Evolutionary conservation across 371 early-diverging fungal species (phyloP), one percentile per base, ranked within the genome.

Genomic region (Apophysomyces elegans): DNA sequence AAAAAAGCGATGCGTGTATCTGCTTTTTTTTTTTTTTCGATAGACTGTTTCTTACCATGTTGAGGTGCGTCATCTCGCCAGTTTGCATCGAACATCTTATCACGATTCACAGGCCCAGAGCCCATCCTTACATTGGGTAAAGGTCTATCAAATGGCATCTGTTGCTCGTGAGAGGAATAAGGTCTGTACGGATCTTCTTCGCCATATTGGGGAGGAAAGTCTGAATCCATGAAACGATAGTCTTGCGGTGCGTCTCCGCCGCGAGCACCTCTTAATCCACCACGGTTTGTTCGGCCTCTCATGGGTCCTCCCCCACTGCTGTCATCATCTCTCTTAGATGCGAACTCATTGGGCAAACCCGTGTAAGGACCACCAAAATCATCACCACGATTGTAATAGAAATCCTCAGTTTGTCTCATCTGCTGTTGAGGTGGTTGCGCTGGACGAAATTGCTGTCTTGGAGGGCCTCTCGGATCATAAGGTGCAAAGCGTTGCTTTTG

Each of bases 151-250:
- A 50, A 50, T 50, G 54, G 54, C 54, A 50, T 50, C 21, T 50
- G 54, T 50, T 50, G 54, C 21, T 50, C 54, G 54, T 50, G 54
- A 35, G 21, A 50, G 21, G 21, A 18, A 50, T 50, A 50, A 50
- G 54, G 54, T 21, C 21, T 50, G 54, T 50, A 21, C 21, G 54
- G 9, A 50, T 21, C 54, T 50, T 50, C 54, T 50, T 50, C 54
- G 21, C 54, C 54, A 21, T 50, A 50, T 26, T 50, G 54, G 7
- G n/a, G 54, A 7, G n/a, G 54, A 9, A 50, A 21, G 54, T 50
- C 54, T 50, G 54, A 21, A 50, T 50, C 54, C 54, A 50, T 50
- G 54, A 50, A 50, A 26, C 54, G 54, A 21, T 50, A 50, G 21
- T 50, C 32, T 21, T 50, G 54, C 54, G 54, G 21, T 50, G 21